Base-by-base conservation (phyloP, 306 rosid species). In the Macrotyloma uniflorum region DNA sequence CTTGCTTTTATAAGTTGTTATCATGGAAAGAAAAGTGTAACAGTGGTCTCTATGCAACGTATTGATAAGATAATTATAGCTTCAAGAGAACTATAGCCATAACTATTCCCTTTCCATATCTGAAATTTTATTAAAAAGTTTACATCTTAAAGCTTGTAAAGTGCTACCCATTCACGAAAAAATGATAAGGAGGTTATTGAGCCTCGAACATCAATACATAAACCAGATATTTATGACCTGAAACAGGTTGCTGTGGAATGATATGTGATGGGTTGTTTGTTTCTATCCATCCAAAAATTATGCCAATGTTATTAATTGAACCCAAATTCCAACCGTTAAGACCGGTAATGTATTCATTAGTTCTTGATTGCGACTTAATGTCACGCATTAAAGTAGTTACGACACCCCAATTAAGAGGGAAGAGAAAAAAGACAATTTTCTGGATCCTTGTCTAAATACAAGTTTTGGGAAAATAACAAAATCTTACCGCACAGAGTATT, bases 401-500 rank as follows among this genome's bases (percentile, higher is more conserved):
- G n/a, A n/a, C n/a, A n/a, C n/a, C n/a, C 47, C 30, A 45, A 66
- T 9, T 30, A 11, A 36, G 26, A 61, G 51, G 51, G 43, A 33
- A 53, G 12, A 26, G 5, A 18, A 33, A 16, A 16, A 49, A 14
- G 14, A 26, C 46, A 26, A 23, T 23, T 32, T 32, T 61, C 5
- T 12, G 30, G 32, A 9, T 24, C 46, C 22, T 49, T 55, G 24
- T 43, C 38, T 36, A 28, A 15, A 36, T 61, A 22, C 50, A 20
- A 69, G 36, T n/a, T 74, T 30, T 12, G 43, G 51, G 63, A 19
- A 43, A 50, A 53, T 45, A 35, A 18, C 28, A 50, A 36, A 14
- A 78, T 33, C 91, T 84, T 84, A 96, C 99, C 78, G 97, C 95
- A 67, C 99, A 96, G 59, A 89, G 87, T 76, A 96, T 76, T 65